Evolutionary conservation across 1,284 basidiomycete species (phyloP).

Genomic region (Apiotrichum mycotoxinovorans): DNA sequence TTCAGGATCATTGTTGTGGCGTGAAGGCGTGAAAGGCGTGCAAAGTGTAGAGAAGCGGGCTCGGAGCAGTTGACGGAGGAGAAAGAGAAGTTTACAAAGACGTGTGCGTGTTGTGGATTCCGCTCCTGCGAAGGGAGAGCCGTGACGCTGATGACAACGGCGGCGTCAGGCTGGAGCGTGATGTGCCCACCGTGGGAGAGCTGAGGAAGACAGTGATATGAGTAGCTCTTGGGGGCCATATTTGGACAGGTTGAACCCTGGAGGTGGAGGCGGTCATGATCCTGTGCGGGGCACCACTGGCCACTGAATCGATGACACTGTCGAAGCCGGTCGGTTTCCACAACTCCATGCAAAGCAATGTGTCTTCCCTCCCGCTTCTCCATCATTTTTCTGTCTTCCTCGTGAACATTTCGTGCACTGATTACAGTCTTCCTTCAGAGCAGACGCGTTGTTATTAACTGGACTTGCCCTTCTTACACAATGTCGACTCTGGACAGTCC

Average conservation of each 20-base stretch:
- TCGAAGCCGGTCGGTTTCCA: too few species aligned
- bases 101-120: neutral
- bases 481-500: neutral
- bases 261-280: too few species aligned
- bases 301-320: too few species aligned
- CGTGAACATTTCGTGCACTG: neutral
- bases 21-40: neutral
- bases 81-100: neutral
- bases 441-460: too few species aligned
- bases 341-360: too few species aligned
- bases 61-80: neutral
- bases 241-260: too few species aligned
- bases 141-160: neutral
- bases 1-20: slow-evolving; percentile 46
- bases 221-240: neutral
- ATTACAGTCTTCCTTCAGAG: neutral
- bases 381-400: too few species aligned
- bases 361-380: too few species aligned
- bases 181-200: neutral
- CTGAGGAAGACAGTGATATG: neutral
- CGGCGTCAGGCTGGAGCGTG: too few species aligned
- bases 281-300: too few species aligned
- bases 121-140: neutral
- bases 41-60: neutral
- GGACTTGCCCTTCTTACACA: too few species aligned